Conservation (phyloP, 2,329 filamentous ascomycete species). For the Pseudogymnoascus sp. region DNA sequence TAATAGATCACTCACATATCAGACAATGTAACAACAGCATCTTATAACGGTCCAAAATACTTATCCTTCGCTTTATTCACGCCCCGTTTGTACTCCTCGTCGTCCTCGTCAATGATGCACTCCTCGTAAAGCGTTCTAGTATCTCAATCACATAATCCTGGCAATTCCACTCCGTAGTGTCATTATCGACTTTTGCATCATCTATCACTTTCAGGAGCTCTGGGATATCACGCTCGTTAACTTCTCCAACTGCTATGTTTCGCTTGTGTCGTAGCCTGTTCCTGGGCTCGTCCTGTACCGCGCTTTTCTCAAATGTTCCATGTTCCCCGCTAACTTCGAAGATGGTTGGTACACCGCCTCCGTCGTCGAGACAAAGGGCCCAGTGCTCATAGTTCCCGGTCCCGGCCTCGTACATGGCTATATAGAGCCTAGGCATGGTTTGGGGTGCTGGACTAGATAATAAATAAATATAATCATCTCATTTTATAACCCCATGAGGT, state of each 20-base stretch:
- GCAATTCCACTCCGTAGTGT: slow-evolving; percentile 15
- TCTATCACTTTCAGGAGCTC: slow-evolving; percentile 14
- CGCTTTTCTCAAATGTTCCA: slow-evolving; percentile 12
- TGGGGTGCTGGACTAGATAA: neutral
- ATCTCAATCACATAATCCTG: slow-evolving; percentile 15
- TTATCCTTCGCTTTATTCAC: slow-evolving; percentile 13
- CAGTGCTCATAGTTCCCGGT: slow-evolving; percentile 14
- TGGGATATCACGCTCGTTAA: slow-evolving; percentile 12
- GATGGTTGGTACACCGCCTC: neutral
- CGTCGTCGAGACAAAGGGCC: slow-evolving; percentile 13
- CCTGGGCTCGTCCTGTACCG: neutral
- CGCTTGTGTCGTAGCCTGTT: neutral
- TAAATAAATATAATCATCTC: neutral
- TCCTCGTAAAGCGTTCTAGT: slow-evolving; percentile 14
- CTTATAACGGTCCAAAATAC: slow-evolving; percentile 6
- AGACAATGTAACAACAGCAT: neutral
- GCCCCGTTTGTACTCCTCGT: slow-evolving; percentile 13
- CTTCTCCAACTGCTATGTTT: slow-evolving; percentile 13
- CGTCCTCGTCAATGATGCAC: slow-evolving; percentile 14
- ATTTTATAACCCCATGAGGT: neutral
- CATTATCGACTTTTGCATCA: slow-evolving; percentile 12
- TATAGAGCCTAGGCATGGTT: slow-evolving; percentile 12
- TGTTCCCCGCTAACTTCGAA: slow-evolving; percentile 14
- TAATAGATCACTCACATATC: slow-evolving; percentile 3
- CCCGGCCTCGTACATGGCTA: slow-evolving; percentile 12